Base-by-base conservation (phyloP, 164 flowering plant genomes). In the Kalanchoe fedtschenkoi region DNA sequence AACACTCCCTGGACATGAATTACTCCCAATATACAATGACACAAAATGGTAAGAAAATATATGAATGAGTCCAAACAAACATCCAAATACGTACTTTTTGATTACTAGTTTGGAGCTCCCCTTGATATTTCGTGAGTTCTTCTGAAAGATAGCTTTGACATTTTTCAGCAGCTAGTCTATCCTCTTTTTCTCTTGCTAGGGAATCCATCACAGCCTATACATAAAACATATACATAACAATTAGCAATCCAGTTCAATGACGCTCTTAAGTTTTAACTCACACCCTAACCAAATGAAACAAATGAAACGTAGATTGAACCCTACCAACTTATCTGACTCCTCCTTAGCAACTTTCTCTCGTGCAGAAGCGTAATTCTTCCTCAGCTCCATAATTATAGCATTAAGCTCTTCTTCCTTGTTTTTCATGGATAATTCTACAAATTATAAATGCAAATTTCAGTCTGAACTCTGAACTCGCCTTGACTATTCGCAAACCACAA, bases 371-470 rank as follows among this genome's bases (percentile, higher is more conserved):
- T 58, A 67, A 42, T 71, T 77, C 62, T 56, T 74, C 63, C 77
- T 77, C 66, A 86, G 64, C 62, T 81, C 88, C 43, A 38, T 70
- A 39, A 88, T 74, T 1, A 75, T 60, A 26, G 73, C 60, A 65
- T 78, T 81, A 64, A 86, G 37, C 35, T 90, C 93, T 34, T 80
- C 92, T 38, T 83, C 81, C 74, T 82, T 88, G 39, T 70, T 76
- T 69, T 65, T 78, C 74, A 78, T 68, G 51, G 58, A 64, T 5
- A 65, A 35, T 78, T 84, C 97, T 90, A 57, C 43, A 28, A 35
- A 47, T 38, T 74, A 61, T 44, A 4, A 51, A 30, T 65, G 46
- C 33, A 58, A 58, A 32, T 13, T 32, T 2, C n/a, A 33, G 38
- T 58, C 28, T 1, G 6, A 10, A 19, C 28, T 33, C 33, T 9